A percentile compares a stretch with the other conserved stretches of the same genome.
phyloP scores from a whole-genome alignment of 2,329 filamentous ascomycete genomes.

The Cladobotryum mycophilum region DNA sequence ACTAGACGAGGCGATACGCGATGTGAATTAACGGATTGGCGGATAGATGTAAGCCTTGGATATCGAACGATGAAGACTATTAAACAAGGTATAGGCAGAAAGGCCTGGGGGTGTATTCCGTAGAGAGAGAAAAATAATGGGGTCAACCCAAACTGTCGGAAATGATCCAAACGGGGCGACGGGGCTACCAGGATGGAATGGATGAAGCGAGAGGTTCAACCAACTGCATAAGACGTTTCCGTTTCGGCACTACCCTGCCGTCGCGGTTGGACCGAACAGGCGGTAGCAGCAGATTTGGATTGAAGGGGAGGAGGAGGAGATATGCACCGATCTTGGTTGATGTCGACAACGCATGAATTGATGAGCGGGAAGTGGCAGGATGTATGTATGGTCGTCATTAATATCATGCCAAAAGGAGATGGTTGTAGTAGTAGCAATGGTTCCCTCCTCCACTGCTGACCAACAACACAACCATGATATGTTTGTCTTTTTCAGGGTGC shows the following conservation, averaged over 20 bases:
- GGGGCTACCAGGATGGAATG: not conserved
- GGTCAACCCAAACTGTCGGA: not conserved
- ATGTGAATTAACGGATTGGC: no score
- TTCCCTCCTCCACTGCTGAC: no score
- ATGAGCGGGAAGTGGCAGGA: no score
- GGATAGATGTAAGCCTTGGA: no score
- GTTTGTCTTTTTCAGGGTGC: no score
- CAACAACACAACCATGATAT: no score
- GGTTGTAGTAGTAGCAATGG: no score
- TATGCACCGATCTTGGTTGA: not conserved
- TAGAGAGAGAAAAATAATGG: not conserved
- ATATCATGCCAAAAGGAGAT: no score
- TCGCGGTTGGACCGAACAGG: constrained; percentile 5
- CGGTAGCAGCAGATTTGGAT: constrained; percentile 6
- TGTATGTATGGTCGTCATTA: no score
- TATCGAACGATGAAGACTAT: not conserved
- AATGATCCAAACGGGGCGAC: not conserved
- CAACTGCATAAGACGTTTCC: no score
- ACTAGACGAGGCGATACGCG: no score
- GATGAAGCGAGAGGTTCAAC: not conserved
- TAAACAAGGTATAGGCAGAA: not conserved
- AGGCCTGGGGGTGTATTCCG: not conserved
- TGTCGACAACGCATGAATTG: no score
- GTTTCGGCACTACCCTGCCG: not conserved
- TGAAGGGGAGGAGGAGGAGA: not conserved